A percentile compares a stretch with the other conserved stretches of the same genome.
Conservation (phyloP, 495 filamentous ascomycete genomes). For the Aspergillus sclerotioniger region DNA sequence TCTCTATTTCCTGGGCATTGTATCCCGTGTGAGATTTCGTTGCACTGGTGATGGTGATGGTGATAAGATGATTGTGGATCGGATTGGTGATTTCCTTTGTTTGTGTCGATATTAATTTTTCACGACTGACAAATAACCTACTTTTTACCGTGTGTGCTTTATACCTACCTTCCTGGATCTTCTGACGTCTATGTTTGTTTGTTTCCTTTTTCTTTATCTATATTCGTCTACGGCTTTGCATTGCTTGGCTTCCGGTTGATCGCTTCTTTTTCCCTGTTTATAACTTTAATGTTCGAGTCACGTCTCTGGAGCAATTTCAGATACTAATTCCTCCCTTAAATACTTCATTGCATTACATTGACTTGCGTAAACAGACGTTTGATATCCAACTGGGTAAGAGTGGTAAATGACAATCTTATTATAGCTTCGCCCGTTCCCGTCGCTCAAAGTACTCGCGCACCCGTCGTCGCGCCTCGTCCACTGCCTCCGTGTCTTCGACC, state of each 20-base stretch:
- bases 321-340: neutral
- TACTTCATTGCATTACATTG: neutral
- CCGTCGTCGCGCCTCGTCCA: constrained; percentile 53
- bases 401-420: constrained; percentile 10
- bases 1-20: neutral
- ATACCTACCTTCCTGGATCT: neutral
- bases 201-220: constrained; percentile 2
- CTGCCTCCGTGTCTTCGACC: constrained; percentile 57
- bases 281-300: constrained; percentile 14
- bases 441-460: constrained; percentile 58
- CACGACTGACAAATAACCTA: neutral
- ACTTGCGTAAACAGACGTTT: neutral
- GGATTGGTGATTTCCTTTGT: constrained; percentile 1
- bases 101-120: constrained; percentile 7
- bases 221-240: neutral
- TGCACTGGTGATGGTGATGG: neutral
- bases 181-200: neutral
- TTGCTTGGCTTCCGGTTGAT: constrained; percentile 11
- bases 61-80: neutral
- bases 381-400: neutral
- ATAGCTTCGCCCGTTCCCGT: constrained; percentile 53
- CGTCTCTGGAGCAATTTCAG: neutral
- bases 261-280: constrained; percentile 22
- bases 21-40: neutral
- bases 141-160: constrained; percentile 2